These are phyloP conservation scores for Tolypocladium guangdongense DNA, from an alignment of 2,329 filamentous ascomycete species.

Conservation along the genomic window DNA sequence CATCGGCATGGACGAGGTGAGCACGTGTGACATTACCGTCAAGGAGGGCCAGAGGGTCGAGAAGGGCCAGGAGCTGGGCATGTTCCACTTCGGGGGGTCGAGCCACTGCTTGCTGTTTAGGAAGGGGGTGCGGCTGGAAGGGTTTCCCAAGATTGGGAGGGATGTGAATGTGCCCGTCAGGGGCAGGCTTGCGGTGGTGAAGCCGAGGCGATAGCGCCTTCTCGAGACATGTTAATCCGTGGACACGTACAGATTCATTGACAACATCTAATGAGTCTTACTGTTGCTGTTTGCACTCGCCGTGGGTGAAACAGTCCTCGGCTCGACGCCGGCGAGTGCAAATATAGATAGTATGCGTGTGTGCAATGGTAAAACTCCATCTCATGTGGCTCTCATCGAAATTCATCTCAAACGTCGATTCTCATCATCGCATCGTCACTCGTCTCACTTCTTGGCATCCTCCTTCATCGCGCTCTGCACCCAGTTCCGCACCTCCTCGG, in stretches of 20 bases:
- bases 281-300: too few relatives aligned
- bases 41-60: conserved; percentile 51
- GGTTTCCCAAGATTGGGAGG: conserved; percentile 22
- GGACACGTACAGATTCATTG: too few relatives aligned
- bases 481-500: conserved; percentile 46
- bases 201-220: conserved; percentile 1
- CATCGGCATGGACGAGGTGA: conserved; percentile 70
- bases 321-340: too few relatives aligned
- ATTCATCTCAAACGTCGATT: not conserved
- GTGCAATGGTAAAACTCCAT: too few relatives aligned
- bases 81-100: conserved; percentile 74
- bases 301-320: too few relatives aligned
- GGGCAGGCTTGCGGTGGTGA: conserved; percentile 23
- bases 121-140: conserved; percentile 37
- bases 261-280: too few relatives aligned
- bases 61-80: conserved; percentile 63
- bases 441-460: conserved; percentile 40
- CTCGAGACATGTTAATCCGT: not conserved
- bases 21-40: conserved; percentile 60
- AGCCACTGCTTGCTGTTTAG: conserved; percentile 59
- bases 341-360: too few relatives aligned
- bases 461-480: conserved; percentile 59
- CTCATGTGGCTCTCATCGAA: not conserved
- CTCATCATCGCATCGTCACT: not conserved
- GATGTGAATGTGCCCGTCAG: conserved; percentile 28